phyloP scores from a whole-genome alignment of 2,329 filamentous ascomycete genomes.

The Pseudonectria foliicola region DNA sequence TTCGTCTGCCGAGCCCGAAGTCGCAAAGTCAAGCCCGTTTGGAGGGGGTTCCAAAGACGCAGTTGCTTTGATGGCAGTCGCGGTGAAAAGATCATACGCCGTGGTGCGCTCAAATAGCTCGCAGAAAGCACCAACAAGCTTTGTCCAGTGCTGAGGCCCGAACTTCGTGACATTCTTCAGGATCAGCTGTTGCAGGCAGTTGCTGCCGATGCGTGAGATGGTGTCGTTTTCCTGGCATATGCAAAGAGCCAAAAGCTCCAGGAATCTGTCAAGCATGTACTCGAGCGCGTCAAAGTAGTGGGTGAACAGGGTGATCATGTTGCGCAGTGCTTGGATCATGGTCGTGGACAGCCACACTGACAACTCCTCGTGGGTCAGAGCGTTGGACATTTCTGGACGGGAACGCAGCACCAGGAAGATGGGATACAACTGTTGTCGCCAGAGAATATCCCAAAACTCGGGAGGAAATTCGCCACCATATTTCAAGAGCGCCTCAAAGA shows the following conservation, averaged over 20 bases:
- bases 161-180: conserved; percentile 95
- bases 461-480: conserved; percentile 87
- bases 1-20: conserved; percentile 32
- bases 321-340: conserved; percentile 96
- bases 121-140: conserved; percentile 93
- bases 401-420: conserved; percentile 98
- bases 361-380: conserved; percentile 89
- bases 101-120: conserved; percentile 93
- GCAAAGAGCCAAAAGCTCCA: conserved; percentile 88
- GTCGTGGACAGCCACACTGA: conserved; percentile 99
- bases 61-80: conserved; percentile 52
- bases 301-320: conserved; percentile 98
- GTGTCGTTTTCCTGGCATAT: conserved; percentile 99
- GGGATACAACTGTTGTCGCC: conserved; percentile 92
- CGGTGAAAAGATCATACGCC: conserved; percentile 89
- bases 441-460: conserved; percentile 98
- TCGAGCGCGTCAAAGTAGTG: conserved; percentile 96
- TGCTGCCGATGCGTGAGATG: conserved; percentile 94
- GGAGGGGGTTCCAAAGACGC: conserved; percentile 44
- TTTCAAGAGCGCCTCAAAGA: conserved; percentile 86
- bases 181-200: conserved; percentile 94
- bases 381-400: conserved; percentile 92
- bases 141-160: conserved; percentile 76
- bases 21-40: conserved; percentile 46
- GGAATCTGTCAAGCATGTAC: conserved; percentile 96